Evolutionary conservation across 208 protist species (phyloP), one percentile per base, ranked within the genome.

Genomic region (Crithidia brevicula): DNA sequence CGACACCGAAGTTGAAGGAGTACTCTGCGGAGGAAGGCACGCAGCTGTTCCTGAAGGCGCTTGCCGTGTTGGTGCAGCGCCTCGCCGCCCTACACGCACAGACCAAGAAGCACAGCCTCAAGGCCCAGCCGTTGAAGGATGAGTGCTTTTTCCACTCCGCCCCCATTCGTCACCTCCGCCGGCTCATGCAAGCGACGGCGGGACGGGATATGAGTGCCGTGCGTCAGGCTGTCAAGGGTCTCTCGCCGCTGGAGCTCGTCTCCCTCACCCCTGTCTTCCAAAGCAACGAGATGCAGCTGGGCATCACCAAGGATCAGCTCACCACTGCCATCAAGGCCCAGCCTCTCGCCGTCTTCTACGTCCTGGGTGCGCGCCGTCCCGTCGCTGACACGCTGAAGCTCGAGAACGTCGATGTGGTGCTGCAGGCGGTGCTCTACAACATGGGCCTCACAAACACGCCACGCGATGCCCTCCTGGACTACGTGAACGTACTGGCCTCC

Each of bases 381-480:
- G 47, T 81, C 8, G 59, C 76, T 13, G 80, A 74, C 22, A 42
- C 77, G 45, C 72, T 95, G 60, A 47, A 23, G 25, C 72, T 89
- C 20, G 77, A 72, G 43, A 75, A 65, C 33, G 47, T 74, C 3
- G 74, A 83, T 25, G 83, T 83, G 9, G 69, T 73, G 11, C 34
- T 96, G 28, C 81, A 86, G 62, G 53, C 72, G 42, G 67, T 79
- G 34, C 52, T 90, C 38, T 93, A 96, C 76, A 91, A 77, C 64
- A 88, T 92, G 83, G 77, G 76, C 11, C 79, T 96, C 47, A 87
- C 86, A 5, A 82, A 33, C 46, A 81, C 80, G 34, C 60, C 72
- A 10, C 54, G 72, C 28, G 68, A 61, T 36, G 60, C 70, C 13
- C 81, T 82, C 46, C 56, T 70, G 4, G 92, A 90, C 73, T 86